These are phyloP conservation scores for Penicillium salamii DNA, from an alignment of 495 filamentous ascomycete genomes.

Conservation along the genomic window DNA sequence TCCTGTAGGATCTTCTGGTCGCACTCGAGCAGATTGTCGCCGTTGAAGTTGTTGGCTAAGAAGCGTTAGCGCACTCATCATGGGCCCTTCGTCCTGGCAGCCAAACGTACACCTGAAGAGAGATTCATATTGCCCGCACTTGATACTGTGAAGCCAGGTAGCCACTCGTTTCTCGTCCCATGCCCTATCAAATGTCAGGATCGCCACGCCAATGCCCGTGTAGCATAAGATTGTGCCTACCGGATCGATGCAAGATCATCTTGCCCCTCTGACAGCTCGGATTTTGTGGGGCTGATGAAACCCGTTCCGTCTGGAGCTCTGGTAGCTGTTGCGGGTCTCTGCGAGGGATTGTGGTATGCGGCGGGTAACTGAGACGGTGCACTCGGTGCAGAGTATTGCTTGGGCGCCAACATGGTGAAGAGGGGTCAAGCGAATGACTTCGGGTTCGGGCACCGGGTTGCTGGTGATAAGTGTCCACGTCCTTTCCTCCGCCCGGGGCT, in stretches of 20 bases:
- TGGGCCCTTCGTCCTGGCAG: background rate
- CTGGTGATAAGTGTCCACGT: constrained; percentile 3
- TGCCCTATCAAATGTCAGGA: constrained; percentile 43
- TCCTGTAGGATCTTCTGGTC: constrained; percentile 96
- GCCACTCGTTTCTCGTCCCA: constrained; percentile 94
- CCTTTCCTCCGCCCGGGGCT: constrained; percentile 8
- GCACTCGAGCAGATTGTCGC: constrained; percentile 92
- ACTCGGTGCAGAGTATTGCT: constrained; percentile 68
- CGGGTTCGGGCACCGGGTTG: background rate
- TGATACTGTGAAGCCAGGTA: constrained; percentile 85
- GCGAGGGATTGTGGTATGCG: constrained; percentile 46
- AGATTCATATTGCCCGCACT: constrained; percentile 88
- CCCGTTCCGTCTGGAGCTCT: constrained; percentile 57
- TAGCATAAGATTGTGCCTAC: constrained; percentile 34
- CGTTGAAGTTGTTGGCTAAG: constrained; percentile 87
- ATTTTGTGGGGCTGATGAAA: constrained; percentile 86
- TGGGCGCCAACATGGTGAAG: constrained; percentile 79
- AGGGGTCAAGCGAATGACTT: constrained; percentile 3
- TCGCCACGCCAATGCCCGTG: background rate
- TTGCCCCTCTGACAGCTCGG: constrained; percentile 82
- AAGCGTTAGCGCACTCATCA: constrained; percentile 11
- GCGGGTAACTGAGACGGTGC: constrained; percentile 52
- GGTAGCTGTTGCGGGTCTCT: constrained; percentile 53
- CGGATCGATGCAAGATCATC: constrained; percentile 59
- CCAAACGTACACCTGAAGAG: constrained; percentile 68